Evolutionary conservation across 768 basidiomycete species (phyloP).

Genomic region (Naganishia kalamii): DNA sequence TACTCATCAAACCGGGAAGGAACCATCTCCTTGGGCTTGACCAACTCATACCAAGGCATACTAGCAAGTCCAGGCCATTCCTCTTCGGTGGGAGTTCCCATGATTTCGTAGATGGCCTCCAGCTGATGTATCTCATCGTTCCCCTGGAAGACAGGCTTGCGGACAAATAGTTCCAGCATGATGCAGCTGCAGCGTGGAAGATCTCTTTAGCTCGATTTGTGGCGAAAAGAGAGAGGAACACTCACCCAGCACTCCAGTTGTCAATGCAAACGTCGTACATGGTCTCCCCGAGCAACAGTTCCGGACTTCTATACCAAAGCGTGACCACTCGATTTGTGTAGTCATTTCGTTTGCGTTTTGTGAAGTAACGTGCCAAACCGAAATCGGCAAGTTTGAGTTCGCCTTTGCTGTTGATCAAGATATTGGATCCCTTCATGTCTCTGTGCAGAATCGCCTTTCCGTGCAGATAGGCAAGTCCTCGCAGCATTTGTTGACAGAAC

Average conservation of each 20-base stretch:
- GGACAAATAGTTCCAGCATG: constrained; percentile 93
- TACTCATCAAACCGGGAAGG: constrained; percentile 71
- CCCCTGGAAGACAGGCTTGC: constrained; percentile 95
- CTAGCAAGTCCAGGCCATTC: constrained; percentile 76
- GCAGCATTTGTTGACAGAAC: constrained; percentile 89
- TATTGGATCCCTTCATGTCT: constrained; percentile 98
- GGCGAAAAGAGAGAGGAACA: constrained; percentile 18
- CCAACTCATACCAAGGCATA: constrained; percentile 97
- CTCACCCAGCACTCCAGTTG: constrained; percentile 98
- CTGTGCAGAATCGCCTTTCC: constrained; percentile 93
- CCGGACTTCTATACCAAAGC: constrained; percentile 95
- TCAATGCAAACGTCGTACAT: constrained; percentile 96
- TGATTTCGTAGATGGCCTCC: constrained; percentile 79
- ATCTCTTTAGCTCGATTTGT: constrained; percentile 1
- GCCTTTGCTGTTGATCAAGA: constrained; percentile 80
- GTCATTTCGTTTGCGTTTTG: constrained; percentile 78
- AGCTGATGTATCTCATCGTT: constrained; percentile 96
- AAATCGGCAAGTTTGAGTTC: constrained; percentile 96
- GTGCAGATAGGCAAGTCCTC: constrained; percentile 89
- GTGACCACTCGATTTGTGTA: constrained; percentile 99
- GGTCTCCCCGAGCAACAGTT: constrained; percentile 88
- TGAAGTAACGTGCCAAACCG: constrained; percentile 91
- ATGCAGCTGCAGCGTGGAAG: constrained; percentile 65
- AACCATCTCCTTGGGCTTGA: constrained; percentile 73
- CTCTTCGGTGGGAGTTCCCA: constrained; percentile 75